phyloP scores from a whole-genome alignment of 1,284 basidiomycete genomes.

The Moniliophthora roreri region DNA sequence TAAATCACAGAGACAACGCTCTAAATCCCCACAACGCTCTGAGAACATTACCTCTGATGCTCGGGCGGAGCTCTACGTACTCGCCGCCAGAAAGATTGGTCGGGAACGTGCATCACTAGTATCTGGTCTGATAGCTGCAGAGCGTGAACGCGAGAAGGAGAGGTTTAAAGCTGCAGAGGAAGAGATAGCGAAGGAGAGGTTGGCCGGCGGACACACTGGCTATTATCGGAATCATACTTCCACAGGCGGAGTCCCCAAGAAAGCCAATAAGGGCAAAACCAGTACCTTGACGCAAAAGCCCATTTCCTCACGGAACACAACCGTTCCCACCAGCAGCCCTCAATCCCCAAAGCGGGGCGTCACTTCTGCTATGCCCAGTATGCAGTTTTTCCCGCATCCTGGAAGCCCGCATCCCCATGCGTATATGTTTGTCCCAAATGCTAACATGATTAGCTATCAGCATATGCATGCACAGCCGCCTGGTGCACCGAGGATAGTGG shows the following conservation, averaged over 20 bases:
- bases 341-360: slow-evolving; percentile 28
- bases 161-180: slow-evolving; percentile 17
- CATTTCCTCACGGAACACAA: background rate
- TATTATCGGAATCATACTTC: slow-evolving; percentile 3
- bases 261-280: background rate
- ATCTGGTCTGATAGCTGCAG: slow-evolving; percentile 36
- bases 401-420: background rate
- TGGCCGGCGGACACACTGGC: background rate
- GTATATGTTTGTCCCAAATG: slow-evolving; percentile 2
- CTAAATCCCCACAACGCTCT: slow-evolving; percentile 16
- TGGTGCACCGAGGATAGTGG: background rate
- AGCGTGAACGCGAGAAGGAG: slow-evolving; percentile 34
- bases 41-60: slow-evolving; percentile 49
- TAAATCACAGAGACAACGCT: slow-evolving; percentile 2
- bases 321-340: slow-evolving; percentile 10
- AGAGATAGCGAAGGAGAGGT: slow-evolving; percentile 31
- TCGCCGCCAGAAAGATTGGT: slow-evolving; percentile 58
- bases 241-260: background rate
- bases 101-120: slow-evolving; percentile 48
- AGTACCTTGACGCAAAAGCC: background rate
- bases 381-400: background rate
- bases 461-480: background rate
- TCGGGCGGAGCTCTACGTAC: slow-evolving; percentile 55
- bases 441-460: background rate
- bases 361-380: background rate